Evolutionary conservation across 2,329 filamentous ascomycete genomes (phyloP), one percentile per base, ranked within the genome.

Genomic region (Fusarium palustre): DNA sequence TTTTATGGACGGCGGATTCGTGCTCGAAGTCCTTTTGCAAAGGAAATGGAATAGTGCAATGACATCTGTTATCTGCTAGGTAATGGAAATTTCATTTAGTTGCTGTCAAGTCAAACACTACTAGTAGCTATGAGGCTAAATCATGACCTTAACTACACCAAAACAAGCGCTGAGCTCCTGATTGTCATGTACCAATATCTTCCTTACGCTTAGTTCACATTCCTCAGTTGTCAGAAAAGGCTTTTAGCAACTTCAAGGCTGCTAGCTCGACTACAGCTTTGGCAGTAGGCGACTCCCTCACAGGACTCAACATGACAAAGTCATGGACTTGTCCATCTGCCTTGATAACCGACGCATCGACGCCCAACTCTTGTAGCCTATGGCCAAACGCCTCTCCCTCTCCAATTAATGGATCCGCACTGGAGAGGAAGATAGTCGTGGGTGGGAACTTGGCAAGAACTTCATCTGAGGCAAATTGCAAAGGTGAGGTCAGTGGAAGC

Each of bases 1-100:
- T 86, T 91, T 48, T 91, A 86, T 67, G 90, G 91, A 0, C 85
- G 86, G 15, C 83, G 73, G 59, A 91, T 92, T 57, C 80, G 90
- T 24, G 85, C 85, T 5, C 82, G 86, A 63, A 91, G 89, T 69
- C 88, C 87, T 59, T 87, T 92, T 72, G 90, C 90, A 1, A 66
- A 66, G 3, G 58, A 64, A 30, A 63, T 68, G 22, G 38, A 56
- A 15, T 62, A 24, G 5, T 5, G 15, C 2, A 25, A 10, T 22
- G 11, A 3, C 7, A 3, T 24, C 2, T 2, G 8, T 7, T 18
- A 18, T 18, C 1, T 33, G 10, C 10, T 5, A 38, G 9, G 11
- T 18, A 38, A 38, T 38, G 18, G 5, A 9, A 4, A 6, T 3
- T 20, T 0, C 1, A 12, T 38, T n/a, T 3, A 13, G 5, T 38